A percentile compares a stretch with the other conserved stretches of the same genome.
Conservation (phyloP, 78 protist genomes). For the Corallochytrium limacisporum region DNA sequence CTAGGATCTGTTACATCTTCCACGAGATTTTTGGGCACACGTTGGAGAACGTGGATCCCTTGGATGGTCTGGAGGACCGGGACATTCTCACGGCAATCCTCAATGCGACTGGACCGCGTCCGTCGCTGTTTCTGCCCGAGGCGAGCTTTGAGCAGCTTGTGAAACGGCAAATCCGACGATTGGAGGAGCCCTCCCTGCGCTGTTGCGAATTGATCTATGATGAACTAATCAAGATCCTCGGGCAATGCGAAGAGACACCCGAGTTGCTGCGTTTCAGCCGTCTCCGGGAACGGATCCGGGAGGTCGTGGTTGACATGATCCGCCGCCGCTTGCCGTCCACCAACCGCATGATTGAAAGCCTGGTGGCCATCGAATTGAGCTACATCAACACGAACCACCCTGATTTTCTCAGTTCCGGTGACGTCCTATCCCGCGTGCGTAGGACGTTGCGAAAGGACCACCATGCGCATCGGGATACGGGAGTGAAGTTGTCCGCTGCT, state of each 20-base stretch:
- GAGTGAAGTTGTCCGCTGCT: too few relatives aligned
- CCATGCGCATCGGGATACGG: too few relatives aligned
- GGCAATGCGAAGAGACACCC: too few relatives aligned
- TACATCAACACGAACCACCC: conserved; percentile 81
- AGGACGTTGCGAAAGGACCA: too few relatives aligned
- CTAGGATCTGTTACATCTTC: conserved; percentile 71
- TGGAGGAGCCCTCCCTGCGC: conserved; percentile 63
- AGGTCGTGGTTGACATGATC: neutral
- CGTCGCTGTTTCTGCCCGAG: conserved; percentile 80
- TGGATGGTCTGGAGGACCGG: conserved; percentile 11
- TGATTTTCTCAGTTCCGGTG: conserved; percentile 68
- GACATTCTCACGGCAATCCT: conserved; percentile 53
- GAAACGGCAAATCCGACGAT: conserved; percentile 46
- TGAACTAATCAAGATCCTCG: conserved; percentile 63
- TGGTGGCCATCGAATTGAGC: conserved; percentile 54
- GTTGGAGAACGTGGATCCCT: conserved; percentile 9
- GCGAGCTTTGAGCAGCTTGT: conserved; percentile 72
- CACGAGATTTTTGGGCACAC: conserved; percentile 21
- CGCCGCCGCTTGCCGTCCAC: neutral
- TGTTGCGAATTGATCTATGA: conserved; percentile 67
- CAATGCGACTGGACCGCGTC: conserved; percentile 34
- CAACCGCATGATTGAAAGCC: conserved; percentile 35
- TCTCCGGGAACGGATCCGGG: neutral
- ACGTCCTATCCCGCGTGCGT: too few relatives aligned
- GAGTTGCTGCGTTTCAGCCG: neutral